Base-by-base conservation (phyloP, 2,329 filamentous ascomycete genomes). In the Microdochium bolleyi region DNA sequence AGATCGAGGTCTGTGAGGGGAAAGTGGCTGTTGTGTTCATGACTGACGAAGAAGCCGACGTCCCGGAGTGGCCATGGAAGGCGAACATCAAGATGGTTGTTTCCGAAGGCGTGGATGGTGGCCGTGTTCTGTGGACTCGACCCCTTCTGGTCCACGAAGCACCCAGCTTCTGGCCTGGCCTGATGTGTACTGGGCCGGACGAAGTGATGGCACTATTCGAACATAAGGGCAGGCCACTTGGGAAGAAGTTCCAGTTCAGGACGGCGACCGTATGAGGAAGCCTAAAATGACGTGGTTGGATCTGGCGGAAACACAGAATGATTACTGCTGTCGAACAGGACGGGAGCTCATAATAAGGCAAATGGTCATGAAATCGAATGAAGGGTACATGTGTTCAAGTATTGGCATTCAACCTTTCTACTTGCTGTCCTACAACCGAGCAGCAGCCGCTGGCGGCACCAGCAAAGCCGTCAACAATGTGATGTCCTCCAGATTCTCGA, bases 21-120 rank as follows among this genome's bases (percentile, higher is more conserved):
- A 68, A 64, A 16, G 44, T 76, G 54, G 73, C 67, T 1, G 68
- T 70, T 1, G 67, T 74, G 7, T 76, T 75, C 58, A 75, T 75
- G 73, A 73, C 71, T 1, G 73, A 75, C 53, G 72, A 75, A 58
- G 71, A 74, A 50, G 58, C 67, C 0, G 53, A 58, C 1, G 55
- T 59, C 50, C 64, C 65, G 22, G 57, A 61, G 5, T 75, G 73
- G 73, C 69, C 71, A 1, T 58, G 64, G 24, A 63, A 70, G 48
- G 71, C 73, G 0, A 63, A 66, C 3, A 66, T 74, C 51, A 75
- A 75, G 58, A 66, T 64, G 2, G 65, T 70, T 0, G 73, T 73
- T 54, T 63, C 66, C 0, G 61, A 58, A 2, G 66, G 67, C 0
- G 57, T 71, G 19, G 52, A 59, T 3, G 60, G 61, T 30, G 71